These are phyloP conservation scores for Aspergillus nomiae DNA, from an alignment of 2,329 filamentous ascomycete species.

Conservation along the genomic window DNA sequence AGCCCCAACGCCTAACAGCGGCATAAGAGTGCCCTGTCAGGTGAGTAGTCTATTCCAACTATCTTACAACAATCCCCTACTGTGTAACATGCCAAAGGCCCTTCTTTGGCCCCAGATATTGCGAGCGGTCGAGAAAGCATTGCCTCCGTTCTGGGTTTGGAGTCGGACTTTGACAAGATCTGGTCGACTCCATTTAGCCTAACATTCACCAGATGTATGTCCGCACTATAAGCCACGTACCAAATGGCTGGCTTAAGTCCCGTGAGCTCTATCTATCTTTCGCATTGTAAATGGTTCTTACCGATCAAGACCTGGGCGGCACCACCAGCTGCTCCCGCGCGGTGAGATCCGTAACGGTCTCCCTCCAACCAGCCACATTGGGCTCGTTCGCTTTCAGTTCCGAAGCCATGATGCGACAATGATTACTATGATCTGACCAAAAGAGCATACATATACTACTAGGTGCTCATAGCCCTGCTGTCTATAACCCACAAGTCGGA, in stretches of 20 bases:
- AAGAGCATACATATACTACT: background rate
- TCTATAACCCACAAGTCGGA: background rate
- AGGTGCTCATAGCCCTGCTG: background rate
- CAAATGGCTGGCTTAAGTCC: conserved; percentile 58
- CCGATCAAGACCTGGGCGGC: conserved; percentile 88
- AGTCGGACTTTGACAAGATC: conserved; percentile 96
- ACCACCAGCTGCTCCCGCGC: conserved; percentile 75
- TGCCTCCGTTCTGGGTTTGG: conserved; percentile 76
- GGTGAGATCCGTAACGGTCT: background rate
- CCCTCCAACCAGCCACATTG: background rate
- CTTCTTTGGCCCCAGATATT: conserved; percentile 82
- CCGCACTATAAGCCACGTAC: background rate
- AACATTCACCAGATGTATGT: background rate
- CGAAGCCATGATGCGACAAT: background rate
- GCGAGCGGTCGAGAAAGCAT: conserved; percentile 73
- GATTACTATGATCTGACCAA: background rate
- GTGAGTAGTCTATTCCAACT: background rate
- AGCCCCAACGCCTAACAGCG: conserved; percentile 87
- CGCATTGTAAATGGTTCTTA: conserved; percentile 46
- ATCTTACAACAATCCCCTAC: background rate
- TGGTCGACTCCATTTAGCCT: conserved; percentile 22
- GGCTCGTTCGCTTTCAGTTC: background rate
- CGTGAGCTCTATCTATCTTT: conserved; percentile 5
- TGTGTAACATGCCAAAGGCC: conserved; percentile 85
- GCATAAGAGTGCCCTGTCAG: conserved; percentile 80